Evolutionary conservation across 768 basidiomycete species (phyloP).

Genomic region (Russula vinacea): DNA sequence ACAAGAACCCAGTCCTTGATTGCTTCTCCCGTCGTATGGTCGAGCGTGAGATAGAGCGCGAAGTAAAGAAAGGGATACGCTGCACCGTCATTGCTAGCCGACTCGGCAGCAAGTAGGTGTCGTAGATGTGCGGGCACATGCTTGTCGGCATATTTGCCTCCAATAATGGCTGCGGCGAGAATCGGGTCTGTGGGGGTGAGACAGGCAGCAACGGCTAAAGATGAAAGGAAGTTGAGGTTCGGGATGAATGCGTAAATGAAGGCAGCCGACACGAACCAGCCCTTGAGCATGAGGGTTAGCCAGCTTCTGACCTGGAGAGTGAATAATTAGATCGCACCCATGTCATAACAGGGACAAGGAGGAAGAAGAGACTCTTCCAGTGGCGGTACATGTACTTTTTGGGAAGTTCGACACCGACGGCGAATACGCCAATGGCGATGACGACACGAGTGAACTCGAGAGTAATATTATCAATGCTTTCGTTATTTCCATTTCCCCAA

Average conservation of each 20-base stretch:
- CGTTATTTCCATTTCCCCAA: constrained; percentile 56
- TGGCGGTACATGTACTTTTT: constrained; percentile 93
- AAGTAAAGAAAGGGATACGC: constrained; percentile 93
- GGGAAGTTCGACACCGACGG: constrained; percentile 95
- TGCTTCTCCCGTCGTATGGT: constrained; percentile 57
- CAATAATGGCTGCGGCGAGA: constrained; percentile 86
- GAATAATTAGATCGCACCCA: constrained; percentile 54
- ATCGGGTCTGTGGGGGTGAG: constrained; percentile 95
- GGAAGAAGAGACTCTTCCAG: constrained; percentile 84
- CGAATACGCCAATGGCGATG: constrained; percentile 95
- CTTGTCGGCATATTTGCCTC: constrained; percentile 97
- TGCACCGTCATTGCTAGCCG: constrained; percentile 95
- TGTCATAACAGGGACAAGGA: constrained; percentile 80
- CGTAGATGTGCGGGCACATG: constrained; percentile 86
- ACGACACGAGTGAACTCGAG: constrained; percentile 90
- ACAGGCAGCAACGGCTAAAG: constrained; percentile 87
- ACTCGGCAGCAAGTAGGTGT: constrained; percentile 65
- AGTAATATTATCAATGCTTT: constrained; percentile 68
- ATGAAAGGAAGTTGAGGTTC: constrained; percentile 81
- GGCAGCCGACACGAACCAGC: constrained; percentile 91
- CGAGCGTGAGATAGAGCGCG: constrained; percentile 81
- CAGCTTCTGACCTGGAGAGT: background rate
- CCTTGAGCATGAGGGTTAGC: constrained; percentile 43
- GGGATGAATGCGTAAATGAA: constrained; percentile 93
- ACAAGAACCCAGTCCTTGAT: constrained; percentile 84